Base-by-base conservation (phyloP, 2,329 filamentous ascomycete species). In the Pseudopyrenochaeta lycopersici region DNA sequence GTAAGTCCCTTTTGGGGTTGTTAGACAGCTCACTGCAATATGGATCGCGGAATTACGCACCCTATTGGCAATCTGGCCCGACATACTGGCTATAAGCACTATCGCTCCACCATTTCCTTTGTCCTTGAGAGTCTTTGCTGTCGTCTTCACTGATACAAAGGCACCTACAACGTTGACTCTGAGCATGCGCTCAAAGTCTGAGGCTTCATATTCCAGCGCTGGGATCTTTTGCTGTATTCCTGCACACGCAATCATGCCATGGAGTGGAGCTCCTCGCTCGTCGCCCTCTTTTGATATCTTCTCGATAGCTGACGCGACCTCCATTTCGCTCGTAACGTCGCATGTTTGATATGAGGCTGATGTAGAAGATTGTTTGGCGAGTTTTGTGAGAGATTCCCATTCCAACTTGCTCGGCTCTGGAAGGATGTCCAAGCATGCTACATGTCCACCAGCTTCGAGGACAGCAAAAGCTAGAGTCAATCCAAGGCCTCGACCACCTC, bases 61-160 rank as follows among this genome's bases (percentile, higher is more conserved):
- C 46, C 56, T 39, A 27, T 60, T 60, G n/a, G 56, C 56, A 27
- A 60, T 39, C 30, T 60, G 54, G 11, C 56, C 56, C 7, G 52
- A 56, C 56, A 59, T 59, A 21, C 47, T 52, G 4, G 56, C 56
- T 20, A 90, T 88, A 67, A 90, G 75, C 12, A 85, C 84, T 54
- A 90, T 84, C 68, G 85, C 89, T 0, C 88, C 87, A 5, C 79
- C 77, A 21, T 77, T 71, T 7, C 77, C 73, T 23, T 85, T 79
- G 45, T 82, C 81, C 18, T 87, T 78, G 83, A 90, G 87, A 73
- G 73, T 67, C 9, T 62, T 62, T 1, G 72, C 72, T 12, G 64
- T 68, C 21, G 66, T 62, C 58, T 74, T 74, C 2, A 72, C 73
- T 4, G 70, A 64, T 35, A 76, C 67, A 31, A 76, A 76, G 0